Evolutionary conservation across 2,329 filamentous ascomycete genomes (phyloP), one percentile per base, ranked within the genome.

Genomic region (Dichotomopilus funicola): DNA sequence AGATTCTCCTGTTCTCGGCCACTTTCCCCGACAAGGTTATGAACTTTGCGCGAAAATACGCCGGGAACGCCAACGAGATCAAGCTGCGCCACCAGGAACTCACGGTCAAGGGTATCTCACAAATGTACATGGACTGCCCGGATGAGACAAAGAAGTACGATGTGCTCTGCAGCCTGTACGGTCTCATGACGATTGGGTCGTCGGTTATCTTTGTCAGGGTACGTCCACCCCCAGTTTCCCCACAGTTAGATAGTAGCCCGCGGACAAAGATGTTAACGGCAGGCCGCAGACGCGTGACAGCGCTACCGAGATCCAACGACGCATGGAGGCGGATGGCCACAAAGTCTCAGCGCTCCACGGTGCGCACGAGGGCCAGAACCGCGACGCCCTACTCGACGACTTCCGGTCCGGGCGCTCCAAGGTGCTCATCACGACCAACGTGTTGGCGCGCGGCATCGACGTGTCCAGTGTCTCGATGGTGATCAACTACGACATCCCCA

Each of bases 161-260:
- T 38, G 85, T 89, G 55, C 82, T 99, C 6, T 88, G 95, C 70
- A 89, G 92, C 68, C 87, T 99, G 57, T 99, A 99, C 69, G 91
- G 92, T 56, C 78, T 97, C 45, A 92, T 99, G 82, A 96, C 91
- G 12, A 91, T 97, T 65, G 91, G 91, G 5, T 96, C 92, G 6
- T 97, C 94, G 0, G 96, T 99, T 67, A 97, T 99, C 65, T 99
- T 99, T 67, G 92, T 97, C 71, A 89, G 87, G 79, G 89, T 91
- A 75, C 59, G 77, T 41, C 49, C 19, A n/a, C 10, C 7, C 43
- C 37, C 1, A 10, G 6, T 40, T 5, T 31, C 9, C 11, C 19
- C 19, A 27, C 19, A 27, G 19, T 27, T 27, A 27, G 19, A 27
- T 27, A 27, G 19, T 27, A 27, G 19, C 19, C 6, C 37, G 11